A percentile compares a stretch with the other conserved stretches of the same genome.
These are phyloP conservation scores for Cyclotella cryptica DNA, from an alignment of 108 stramenopile genomes.

Conservation along the genomic window DNA sequence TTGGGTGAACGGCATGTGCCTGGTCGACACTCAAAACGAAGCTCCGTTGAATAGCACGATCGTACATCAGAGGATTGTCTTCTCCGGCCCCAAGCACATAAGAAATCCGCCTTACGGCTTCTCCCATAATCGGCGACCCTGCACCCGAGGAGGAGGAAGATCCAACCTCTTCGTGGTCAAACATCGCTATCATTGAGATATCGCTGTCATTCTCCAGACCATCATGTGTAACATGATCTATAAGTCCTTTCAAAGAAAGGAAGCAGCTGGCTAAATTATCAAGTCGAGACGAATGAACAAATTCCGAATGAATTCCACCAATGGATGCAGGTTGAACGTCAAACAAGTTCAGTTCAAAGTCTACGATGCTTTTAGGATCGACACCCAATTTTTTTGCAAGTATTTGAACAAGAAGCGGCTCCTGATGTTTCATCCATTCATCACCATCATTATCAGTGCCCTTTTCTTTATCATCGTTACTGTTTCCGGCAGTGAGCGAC, in stretches of 20 bases:
- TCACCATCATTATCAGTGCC: constrained; percentile 33
- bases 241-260: constrained; percentile 75
- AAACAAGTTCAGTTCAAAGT: constrained; percentile 94
- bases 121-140: constrained; percentile 84
- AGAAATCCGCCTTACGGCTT: constrained; percentile 79
- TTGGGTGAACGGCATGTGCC: constrained; percentile 98
- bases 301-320: constrained; percentile 89
- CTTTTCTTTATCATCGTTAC: constrained; percentile 31
- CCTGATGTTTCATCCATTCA: constrained; percentile 84
- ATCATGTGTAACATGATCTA: constrained; percentile 60
- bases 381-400: constrained; percentile 78
- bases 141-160: constrained; percentile 81
- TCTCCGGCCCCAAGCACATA: constrained; percentile 55
- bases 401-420: constrained; percentile 80
- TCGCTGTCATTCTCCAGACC: constrained; percentile 64
- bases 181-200: constrained; percentile 89
- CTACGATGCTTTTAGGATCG: constrained; percentile 72
- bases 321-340: constrained; percentile 91
- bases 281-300: constrained; percentile 91
- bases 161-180: constrained; percentile 99
- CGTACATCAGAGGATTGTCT: constrained; percentile 35
- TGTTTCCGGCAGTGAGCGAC: constrained; percentile 49
- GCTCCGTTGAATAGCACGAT: constrained; percentile 56
- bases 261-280: constrained; percentile 97
- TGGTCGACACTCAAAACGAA: constrained; percentile 90